Evolutionary conservation across 1,284 basidiomycete genomes (phyloP), one percentile per base, ranked within the genome.

Genomic region (Naganishia cerealis): DNA sequence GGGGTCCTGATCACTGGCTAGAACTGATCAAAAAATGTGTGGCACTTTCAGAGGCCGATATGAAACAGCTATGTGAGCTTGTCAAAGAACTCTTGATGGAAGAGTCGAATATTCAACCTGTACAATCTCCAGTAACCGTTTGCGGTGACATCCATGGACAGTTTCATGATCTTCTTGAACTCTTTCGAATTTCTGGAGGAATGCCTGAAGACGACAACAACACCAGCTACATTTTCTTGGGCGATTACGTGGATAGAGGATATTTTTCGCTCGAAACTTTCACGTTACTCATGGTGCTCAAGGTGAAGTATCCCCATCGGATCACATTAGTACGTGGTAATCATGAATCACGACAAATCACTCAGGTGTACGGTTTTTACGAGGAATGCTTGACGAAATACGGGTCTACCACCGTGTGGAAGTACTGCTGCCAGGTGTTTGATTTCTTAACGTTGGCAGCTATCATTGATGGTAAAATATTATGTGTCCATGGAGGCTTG

Each of bases 191-290:
- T 71, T 94, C 94, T 9, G 95, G 94, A 7, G 86, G 87, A 74
- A 86, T 91, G 0, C 92, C 92, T 3, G 89, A n/a, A n/a, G n/a
- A n/a, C n/a, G n/a, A n/a, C n/a, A n/a, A n/a, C n/a, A n/a, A 88
- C 70, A 97, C 92, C 70, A 92, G 90, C 75, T 98, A 98, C 80
- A 92, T 98, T 70, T 97, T 98, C 79, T 97, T 98, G 94, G 94
- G 94, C 63, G 94, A 98, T 81, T 98, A 97, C 81, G 94, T 98
- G 43, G 95, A 98, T 82, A 85, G 94, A 71, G 95, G 95, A 13
- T 93, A 96, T 79, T 97, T 96, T 78, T 92, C 90, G 76, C 81
- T 98, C n/a, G 94, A 98, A 81, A 97, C 94, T 0, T 88, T 98
- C 10, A 94, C 93, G 13, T 81, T 97, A 67, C 79, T 98, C 50